A percentile compares a stretch with the other conserved stretches of the same genome.
phyloP scores from a whole-genome alignment of 163 green algal species.

The Chloromonas sp. region DNA sequence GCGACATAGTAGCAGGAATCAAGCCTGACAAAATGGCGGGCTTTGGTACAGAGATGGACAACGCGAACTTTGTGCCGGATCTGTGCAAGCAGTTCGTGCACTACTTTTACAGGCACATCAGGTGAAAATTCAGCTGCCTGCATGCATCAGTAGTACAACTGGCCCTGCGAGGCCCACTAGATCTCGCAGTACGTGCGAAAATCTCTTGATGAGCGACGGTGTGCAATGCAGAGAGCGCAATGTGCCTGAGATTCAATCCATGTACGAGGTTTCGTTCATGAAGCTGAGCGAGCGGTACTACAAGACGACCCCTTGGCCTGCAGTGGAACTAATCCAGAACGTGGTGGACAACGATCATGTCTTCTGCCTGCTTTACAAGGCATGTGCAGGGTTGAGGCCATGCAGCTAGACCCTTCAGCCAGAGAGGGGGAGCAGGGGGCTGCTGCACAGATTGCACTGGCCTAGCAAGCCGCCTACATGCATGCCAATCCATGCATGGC shows the following conservation, averaged over 20 bases:
- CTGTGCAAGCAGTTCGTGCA: slow-evolving; percentile 94
- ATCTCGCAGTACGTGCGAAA: no score
- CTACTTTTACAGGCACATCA: slow-evolving; percentile 87
- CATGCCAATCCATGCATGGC: no score
- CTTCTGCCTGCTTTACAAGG: slow-evolving; percentile 98
- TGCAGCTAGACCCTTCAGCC: not conserved
- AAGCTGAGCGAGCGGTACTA: slow-evolving; percentile 96
- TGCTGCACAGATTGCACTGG: no score
- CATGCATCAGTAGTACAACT: no score
- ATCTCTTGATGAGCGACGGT: not conserved
- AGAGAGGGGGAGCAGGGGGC: no score
- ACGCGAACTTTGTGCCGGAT: slow-evolving; percentile 67
- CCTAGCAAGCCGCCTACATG: no score
- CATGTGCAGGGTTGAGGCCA: not conserved
- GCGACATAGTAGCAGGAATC: not conserved
- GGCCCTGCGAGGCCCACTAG: no score
- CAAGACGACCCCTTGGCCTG: slow-evolving; percentile 84
- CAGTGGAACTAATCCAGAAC: slow-evolving; percentile 73
- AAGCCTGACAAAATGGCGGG: not conserved
- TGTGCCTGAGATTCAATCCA: slow-evolving; percentile 88
- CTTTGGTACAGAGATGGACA: not conserved
- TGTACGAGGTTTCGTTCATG: slow-evolving; percentile 94
- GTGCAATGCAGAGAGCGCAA: slow-evolving; percentile 74
- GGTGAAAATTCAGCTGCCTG: slow-evolving; percentile 3
- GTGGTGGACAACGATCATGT: slow-evolving; percentile 95